A percentile compares a stretch with the other conserved stretches of the same genome.
Evolutionary conservation across 768 basidiomycete species (phyloP).

Genomic region (Boletus sp.): DNA sequence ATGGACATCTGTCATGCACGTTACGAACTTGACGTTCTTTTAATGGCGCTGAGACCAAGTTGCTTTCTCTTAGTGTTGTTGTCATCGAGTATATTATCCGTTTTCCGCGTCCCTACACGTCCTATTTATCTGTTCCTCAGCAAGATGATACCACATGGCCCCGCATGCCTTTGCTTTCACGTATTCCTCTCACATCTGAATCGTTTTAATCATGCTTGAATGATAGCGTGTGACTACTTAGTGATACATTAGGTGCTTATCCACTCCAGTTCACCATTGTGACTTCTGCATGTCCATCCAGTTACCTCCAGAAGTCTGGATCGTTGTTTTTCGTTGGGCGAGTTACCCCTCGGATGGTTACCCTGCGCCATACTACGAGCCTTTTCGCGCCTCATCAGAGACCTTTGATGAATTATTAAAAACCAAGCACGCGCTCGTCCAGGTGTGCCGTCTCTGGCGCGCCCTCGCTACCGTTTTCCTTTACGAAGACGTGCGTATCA

Average conservation of each 20-base stretch:
- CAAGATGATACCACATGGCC: constrained; percentile 33
- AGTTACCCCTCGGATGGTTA: constrained; percentile 29
- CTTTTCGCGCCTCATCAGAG: constrained; percentile 43
- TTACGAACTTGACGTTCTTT: constrained; percentile 34
- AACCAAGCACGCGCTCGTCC: constrained; percentile 42
- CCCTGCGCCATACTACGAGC: constrained; percentile 38
- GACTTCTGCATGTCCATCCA: not conserved
- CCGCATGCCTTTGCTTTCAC: constrained; percentile 18
- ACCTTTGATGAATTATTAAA: constrained; percentile 31
- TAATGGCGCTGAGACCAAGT: constrained; percentile 26
- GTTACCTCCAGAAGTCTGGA: constrained; percentile 56
- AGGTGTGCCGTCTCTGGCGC: constrained; percentile 62
- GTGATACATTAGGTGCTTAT: not conserved
- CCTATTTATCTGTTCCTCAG: constrained; percentile 29
- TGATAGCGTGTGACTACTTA: constrained; percentile 7
- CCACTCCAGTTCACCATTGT: not conserved
- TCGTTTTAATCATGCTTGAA: not conserved
- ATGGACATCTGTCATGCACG: constrained; percentile 28
- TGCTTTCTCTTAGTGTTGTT: constrained; percentile 23
- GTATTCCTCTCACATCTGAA: not conserved
- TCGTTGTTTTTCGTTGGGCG: constrained; percentile 49
- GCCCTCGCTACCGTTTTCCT: constrained; percentile 44
- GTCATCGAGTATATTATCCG: constrained; percentile 32
- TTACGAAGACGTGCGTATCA: constrained; percentile 53
- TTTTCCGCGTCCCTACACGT: constrained; percentile 15